Conservation (phyloP, 768 basidiomycete genomes). For the Brasilioporus rufonigricans region DNA sequence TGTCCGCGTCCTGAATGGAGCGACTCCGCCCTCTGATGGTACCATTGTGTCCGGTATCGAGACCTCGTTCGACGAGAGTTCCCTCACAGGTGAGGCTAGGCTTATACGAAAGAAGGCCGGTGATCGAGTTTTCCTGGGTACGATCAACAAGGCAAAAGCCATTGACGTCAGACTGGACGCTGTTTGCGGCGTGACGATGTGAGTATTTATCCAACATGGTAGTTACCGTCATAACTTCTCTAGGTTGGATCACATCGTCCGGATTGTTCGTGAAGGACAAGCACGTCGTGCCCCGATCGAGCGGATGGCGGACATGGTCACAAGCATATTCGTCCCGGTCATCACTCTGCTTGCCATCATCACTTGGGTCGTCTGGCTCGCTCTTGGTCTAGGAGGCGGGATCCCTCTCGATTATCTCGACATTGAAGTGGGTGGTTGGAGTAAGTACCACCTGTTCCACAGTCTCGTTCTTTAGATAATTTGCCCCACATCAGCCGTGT, state of each 20-base stretch:
- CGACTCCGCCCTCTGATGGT: constrained; percentile 77
- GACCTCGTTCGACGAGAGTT: constrained; percentile 75
- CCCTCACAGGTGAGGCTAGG: constrained; percentile 76
- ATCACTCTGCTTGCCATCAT: constrained; percentile 68
- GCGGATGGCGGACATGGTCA: constrained; percentile 68
- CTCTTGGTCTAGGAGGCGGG: constrained; percentile 53
- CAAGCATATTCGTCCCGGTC: constrained; percentile 77
- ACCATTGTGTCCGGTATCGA: constrained; percentile 48
- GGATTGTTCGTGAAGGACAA: constrained; percentile 76
- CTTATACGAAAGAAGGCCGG: constrained; percentile 57
- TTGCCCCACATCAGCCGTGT: constrained; percentile 43
- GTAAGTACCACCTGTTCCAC: constrained; percentile 38
- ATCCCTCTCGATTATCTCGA: constrained; percentile 58
- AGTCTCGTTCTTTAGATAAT: not conserved
- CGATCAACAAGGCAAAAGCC: constrained; percentile 62
- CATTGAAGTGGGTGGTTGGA: constrained; percentile 55
- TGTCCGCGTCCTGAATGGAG: constrained; percentile 67
- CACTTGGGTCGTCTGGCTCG: constrained; percentile 75
- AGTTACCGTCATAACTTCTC: not conserved
- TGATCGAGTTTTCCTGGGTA: constrained; percentile 73
- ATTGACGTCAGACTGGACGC: constrained; percentile 62
- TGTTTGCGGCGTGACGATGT: constrained; percentile 71
- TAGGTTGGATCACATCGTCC: constrained; percentile 76
- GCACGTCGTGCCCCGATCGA: constrained; percentile 75
- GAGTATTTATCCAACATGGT: constrained; percentile 15